Base-by-base conservation (phyloP, 225 moss, liverwort and hornwort species). In the Antitrichia curtipendula region DNA sequence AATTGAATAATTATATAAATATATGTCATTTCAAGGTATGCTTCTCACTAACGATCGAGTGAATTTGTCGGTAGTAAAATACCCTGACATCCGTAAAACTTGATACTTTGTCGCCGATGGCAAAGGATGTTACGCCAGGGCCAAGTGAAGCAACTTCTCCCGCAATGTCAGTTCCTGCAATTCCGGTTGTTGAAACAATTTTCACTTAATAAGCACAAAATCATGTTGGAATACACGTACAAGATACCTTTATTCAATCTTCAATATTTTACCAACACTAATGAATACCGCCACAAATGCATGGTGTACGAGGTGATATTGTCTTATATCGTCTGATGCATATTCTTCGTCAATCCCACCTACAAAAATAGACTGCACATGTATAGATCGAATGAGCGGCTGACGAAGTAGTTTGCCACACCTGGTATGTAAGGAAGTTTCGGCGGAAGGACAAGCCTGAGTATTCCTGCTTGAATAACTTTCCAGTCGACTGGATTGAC, bases 401-500 rank as follows among this genome's bases (percentile, higher is more conserved):
- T 86, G 23, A 78, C 40, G 22, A 54, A 60, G 41, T 49, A 80
- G 80, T 45, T 49, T 14, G 64, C 52, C 49, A 65, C 72, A 93
- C 93, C 93, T 84, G 93, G 93, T 34, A 79, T 91, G 31, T 87
- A 43, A 40, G 93, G 93, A 62, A 93, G 65, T 83, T 91, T 93
- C 29, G 87, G 80, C 16, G 93, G 91, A 36, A 83, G 11, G 36
- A 93, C 4, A 57, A 90, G 58, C 88, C 69, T 91, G 6, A 90
- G 19, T n/a, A 76, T 6, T 66, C 93, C 90, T 50, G 80, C 83
- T 82, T 93, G 91, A 81, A 91, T 19, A 15, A 28, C 82, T 89
- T 91, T 93, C 90, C 90, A 91, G 54, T 93, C 93, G 12, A 91
- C 89, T 63, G 91, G 93, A 83, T 93, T 93, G 60, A 93, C 90